Conservation (phyloP, 164 flowering plant genomes). For the Chloranthus sessilifolius region DNA sequence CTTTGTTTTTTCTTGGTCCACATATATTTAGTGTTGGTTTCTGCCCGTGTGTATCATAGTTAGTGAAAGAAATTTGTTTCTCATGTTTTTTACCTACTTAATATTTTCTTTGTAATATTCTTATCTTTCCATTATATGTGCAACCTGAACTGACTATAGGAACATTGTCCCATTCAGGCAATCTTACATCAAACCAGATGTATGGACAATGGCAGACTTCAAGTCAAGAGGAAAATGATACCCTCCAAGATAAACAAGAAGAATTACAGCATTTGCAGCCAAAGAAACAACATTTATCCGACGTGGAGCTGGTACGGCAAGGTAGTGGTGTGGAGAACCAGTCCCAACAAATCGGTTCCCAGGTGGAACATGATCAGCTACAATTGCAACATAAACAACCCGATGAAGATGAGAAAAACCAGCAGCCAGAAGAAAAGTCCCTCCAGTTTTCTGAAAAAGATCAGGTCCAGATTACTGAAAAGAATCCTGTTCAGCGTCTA, state of each 20-base stretch:
- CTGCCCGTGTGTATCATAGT: too few species aligned
- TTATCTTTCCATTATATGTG: too few species aligned
- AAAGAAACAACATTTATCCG: conserved; percentile 33
- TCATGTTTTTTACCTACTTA: too few species aligned
- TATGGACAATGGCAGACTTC: conserved; percentile 51
- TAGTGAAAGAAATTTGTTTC: too few species aligned
- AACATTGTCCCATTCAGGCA: conserved; percentile 42
- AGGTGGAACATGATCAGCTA: conserved; percentile 24
- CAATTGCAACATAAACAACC: conserved; percentile 29
- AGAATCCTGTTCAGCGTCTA: conserved; percentile 20
- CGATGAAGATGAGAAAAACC: conserved; percentile 24
- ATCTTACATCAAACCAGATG: conserved; percentile 33
- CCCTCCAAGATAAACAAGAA: conserved; percentile 26
- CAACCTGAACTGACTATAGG: too few species aligned
- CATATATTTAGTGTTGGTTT: too few species aligned
- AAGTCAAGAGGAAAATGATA: conserved; percentile 32
- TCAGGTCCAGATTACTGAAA: conserved; percentile 33
- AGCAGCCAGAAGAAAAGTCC: conserved; percentile 23
- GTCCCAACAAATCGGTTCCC: conserved; percentile 24
- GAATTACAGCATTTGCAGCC: conserved; percentile 28
- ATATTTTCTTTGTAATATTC: too few species aligned
- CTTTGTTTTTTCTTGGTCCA: too few species aligned
- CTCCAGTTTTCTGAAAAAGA: conserved; percentile 26
- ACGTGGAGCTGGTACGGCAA: conserved; percentile 23
- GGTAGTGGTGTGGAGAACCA: conserved; percentile 37